Percentiles rank a stretch among this genome's conserved stretches.
phyloP scores from a whole-genome alignment of 208 protist species.

The Crithidia brevicula region DNA sequence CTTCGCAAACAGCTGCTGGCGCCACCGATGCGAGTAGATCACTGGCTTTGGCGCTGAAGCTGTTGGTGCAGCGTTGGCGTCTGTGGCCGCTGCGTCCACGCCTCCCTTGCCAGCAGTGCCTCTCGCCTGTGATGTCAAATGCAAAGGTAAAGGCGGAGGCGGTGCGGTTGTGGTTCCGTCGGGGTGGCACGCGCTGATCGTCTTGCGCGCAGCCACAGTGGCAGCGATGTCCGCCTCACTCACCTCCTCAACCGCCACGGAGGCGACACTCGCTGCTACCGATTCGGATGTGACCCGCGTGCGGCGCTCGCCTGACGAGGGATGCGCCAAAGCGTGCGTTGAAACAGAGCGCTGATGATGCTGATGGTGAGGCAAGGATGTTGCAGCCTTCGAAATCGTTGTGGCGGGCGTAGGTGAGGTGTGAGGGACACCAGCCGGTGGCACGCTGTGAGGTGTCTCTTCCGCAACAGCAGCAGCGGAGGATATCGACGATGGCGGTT shows the following conservation, averaged over 20 bases:
- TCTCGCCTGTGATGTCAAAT: background rate
- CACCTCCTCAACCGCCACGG: conserved; percentile 10
- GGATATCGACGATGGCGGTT: background rate
- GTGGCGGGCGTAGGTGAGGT: too few relatives aligned
- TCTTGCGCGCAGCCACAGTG: conserved; percentile 21
- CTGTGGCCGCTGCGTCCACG: too few relatives aligned
- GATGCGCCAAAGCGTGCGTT: background rate
- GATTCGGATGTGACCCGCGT: too few relatives aligned
- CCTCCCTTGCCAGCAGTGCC: background rate
- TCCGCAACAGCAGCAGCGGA: background rate
- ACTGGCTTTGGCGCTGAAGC: conserved; percentile 17
- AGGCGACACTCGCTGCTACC: background rate
- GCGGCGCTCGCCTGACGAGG: too few relatives aligned
- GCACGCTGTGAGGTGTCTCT: too few relatives aligned
- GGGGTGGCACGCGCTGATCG: background rate
- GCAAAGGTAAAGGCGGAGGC: background rate
- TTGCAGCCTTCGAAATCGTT: background rate
- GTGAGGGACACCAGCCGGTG: too few relatives aligned
- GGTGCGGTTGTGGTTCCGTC: background rate
- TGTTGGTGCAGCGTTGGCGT: background rate
- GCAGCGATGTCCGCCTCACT: conserved; percentile 22
- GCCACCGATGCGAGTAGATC: conserved; percentile 34
- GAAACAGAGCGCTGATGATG: background rate
- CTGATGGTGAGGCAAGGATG: background rate
- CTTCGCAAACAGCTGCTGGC: conserved; percentile 23